Base-by-base conservation (phyloP, 116 monocot species). In the Cymodocea nodosa region DNA sequence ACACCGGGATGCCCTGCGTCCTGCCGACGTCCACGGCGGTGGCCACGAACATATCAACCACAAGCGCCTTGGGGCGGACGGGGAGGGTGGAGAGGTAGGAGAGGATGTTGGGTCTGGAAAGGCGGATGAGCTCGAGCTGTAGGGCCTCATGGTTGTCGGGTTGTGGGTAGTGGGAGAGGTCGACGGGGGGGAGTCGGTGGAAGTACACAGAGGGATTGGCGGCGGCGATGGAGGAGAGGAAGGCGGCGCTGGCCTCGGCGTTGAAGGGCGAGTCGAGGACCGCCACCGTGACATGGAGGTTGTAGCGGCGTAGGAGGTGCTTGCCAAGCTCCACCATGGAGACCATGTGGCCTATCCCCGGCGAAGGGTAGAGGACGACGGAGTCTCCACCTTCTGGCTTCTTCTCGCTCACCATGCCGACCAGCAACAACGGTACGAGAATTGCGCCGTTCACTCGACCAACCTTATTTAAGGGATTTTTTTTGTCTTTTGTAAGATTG, bases 281-380 rank as follows among this genome's bases (percentile, higher is more conserved):
- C 68, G 79, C 19, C 66, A 94, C 71, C 56, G 79, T 75, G 64
- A 93, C 84, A 39, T 67, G 65, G 50, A 73, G 68, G 64, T 49
- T 17, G 44, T 40, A 65, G 67, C 79, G 60, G 30, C 77, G 68
- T 25, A 58, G 62, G 70, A 84, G 64, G 36, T 82, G 68, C 78
- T 82, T 89, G 9, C 60, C 89, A 14, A 94, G 80, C 84, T 86
- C 80, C 11, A 89, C 71, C 82, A 86, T 89, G 64, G 94, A 73
- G 37, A 82, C 86, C 2, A 94, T 80, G 74, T 94, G 93, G 35
- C 93, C 89, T 82, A 89, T 86, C 10, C 82, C 85, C 5, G 80
- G 82, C 10, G 80, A 89, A 2, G 86, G 83, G 79, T 87, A 93
- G 17, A 89, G 77, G 10, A 83, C 81, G n/a, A 88, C 34, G 20